These are phyloP conservation scores for Avicennia marina DNA, from an alignment of 257 asterid species.

Conservation along the genomic window DNA sequence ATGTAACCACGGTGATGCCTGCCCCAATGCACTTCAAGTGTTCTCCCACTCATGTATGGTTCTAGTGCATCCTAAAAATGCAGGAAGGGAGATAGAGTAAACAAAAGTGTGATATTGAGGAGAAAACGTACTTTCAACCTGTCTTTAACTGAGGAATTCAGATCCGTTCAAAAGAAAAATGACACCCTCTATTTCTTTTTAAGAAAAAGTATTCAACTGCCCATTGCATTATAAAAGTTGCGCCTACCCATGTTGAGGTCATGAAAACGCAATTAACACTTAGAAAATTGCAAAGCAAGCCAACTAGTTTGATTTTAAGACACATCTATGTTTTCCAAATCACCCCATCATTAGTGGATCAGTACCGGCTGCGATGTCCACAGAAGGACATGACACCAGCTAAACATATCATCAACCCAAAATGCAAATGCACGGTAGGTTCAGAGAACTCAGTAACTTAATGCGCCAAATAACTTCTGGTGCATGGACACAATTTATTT, in stretches of 20 bases:
- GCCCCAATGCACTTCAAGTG: slow-evolving; percentile 91
- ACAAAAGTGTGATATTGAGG: background rate
- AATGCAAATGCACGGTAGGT: too few species aligned
- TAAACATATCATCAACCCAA: too few species aligned
- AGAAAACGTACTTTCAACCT: background rate
- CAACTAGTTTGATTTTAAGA: too few species aligned
- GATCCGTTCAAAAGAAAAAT: background rate
- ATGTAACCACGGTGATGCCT: slow-evolving; percentile 77
- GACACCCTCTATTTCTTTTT: background rate
- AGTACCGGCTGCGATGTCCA: too few species aligned
- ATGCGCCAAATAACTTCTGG: too few species aligned
- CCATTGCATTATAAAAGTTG: background rate
- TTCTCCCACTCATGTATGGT: slow-evolving; percentile 75
- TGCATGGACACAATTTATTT: too few species aligned
- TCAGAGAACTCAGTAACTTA: too few species aligned
- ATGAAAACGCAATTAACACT: background rate
- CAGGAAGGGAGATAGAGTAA: slow-evolving; percentile 2
- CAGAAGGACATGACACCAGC: too few species aligned
- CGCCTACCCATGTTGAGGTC: background rate
- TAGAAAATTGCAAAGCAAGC: background rate
- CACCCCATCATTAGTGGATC: background rate
- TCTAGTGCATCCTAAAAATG: slow-evolving; percentile 72
- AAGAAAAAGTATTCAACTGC: slow-evolving; percentile 1
- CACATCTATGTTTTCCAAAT: background rate
- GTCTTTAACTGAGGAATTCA: background rate